Conservation (phyloP, 2,329 filamentous ascomycete species). For the Colletotrichum camelliae region DNA sequence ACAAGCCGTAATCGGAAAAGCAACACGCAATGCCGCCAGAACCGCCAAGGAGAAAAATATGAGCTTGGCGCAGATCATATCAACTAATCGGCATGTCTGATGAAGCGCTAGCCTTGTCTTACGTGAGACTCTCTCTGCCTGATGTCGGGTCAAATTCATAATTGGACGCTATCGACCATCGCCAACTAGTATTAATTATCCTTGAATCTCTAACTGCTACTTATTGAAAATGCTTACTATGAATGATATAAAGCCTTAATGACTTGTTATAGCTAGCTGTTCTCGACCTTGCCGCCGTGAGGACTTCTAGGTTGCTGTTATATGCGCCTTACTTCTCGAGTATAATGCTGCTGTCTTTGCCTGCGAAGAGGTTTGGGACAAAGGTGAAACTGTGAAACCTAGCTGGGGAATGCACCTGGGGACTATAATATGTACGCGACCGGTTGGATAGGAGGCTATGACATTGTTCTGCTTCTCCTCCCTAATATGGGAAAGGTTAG, state of each 20-base stretch:
- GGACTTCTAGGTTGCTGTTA: slow-evolving; percentile 28
- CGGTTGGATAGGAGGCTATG: slow-evolving; percentile 28
- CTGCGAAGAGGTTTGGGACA: slow-evolving; percentile 32
- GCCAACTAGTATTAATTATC: neutral
- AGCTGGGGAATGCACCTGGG: slow-evolving; percentile 25
- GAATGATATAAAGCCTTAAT: neutral
- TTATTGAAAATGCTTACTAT: neutral
- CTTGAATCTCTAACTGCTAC: neutral
- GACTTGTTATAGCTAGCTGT: neutral
- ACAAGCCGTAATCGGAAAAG: neutral
- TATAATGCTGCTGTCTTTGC: slow-evolving; percentile 27
- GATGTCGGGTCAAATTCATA: neutral
- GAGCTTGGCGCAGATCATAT: neutral
- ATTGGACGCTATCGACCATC: neutral
- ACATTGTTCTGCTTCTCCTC: slow-evolving; percentile 32
- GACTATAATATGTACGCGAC: slow-evolving; percentile 33
- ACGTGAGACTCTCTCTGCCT: neutral
- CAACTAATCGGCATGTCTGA: neutral
- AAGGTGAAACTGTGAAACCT: slow-evolving; percentile 18
- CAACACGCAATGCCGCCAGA: neutral
- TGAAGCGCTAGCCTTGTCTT: neutral
- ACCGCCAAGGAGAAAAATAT: neutral
- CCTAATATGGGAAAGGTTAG: slow-evolving; percentile 32
- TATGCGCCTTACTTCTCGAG: slow-evolving; percentile 31
- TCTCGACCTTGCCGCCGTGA: neutral